Evolutionary conservation across 768 basidiomycete species (phyloP), one percentile per base, ranked within the genome.

Genomic region (Atractiella rhizophila): DNA sequence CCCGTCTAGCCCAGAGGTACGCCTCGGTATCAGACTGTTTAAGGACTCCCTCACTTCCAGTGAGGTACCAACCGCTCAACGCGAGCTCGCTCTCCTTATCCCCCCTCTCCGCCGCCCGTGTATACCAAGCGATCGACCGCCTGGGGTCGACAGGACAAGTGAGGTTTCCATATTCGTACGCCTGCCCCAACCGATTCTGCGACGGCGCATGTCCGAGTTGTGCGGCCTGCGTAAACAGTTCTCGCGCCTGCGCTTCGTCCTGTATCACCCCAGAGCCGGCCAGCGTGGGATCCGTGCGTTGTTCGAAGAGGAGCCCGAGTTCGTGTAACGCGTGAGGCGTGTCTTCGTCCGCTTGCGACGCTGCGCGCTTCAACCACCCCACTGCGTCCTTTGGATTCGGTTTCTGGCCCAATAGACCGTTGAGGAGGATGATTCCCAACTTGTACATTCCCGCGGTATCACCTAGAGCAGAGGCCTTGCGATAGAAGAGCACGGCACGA

Each of bases 401-500:
- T 42, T 67, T 70, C 57, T 86, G 81, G 20, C 73, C 76, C 4
- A 94, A 66, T 13, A 71, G 60, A 10, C 86, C 88, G 27, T 79
- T 70, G 18, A 96, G 66, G 24, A 91, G 67, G 48, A 94, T 78
- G 76, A 91, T 86, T n/a, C 85, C 85, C n/a, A 98, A 71, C 59
- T 96, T 96, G 64, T 91, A 96, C 91, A 96, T 98, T 3, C 85
- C 91, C 21, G 88, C 74, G 0, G 88, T 94, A 57, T 96, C 91
- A 16, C 86, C 86, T 27, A 96, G 63, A 1, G 83, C 83, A 8
- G 85, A 85, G 4, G 91, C 81, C 59, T 94, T 94, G 45, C 86
- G 74, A 62, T 94, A 96, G 56, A 98, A 94, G 4, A 83, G 75
- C 21, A 83, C 74, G 7, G 91, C 91, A 33, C 91, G 70, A 18